Percentiles rank a stretch among this genome's conserved stretches.
Conservation (phyloP, 805 yeast species). For the Ogataea thermomethanolica region DNA sequence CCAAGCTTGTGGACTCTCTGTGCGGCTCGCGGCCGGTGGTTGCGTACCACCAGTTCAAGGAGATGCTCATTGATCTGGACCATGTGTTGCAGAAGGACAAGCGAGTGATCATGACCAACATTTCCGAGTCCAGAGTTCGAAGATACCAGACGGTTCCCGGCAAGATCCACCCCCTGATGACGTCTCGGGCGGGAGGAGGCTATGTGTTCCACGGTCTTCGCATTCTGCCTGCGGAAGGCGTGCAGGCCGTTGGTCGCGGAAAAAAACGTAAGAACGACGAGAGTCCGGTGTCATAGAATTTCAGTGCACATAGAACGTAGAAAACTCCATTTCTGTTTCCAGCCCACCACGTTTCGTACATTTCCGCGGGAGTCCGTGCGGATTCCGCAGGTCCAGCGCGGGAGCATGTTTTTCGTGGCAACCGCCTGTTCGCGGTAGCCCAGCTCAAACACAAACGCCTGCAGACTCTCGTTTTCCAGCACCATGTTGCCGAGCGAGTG, state of each 20-base stretch:
- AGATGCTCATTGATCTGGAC: conserved; percentile 69
- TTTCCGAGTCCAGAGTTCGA: conserved; percentile 77
- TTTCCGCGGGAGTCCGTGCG: conserved; percentile 49
- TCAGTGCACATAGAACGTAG: conserved; percentile 18
- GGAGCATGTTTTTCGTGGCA: conserved; percentile 9
- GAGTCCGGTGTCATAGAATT: conserved; percentile 6
- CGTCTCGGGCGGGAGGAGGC: conserved; percentile 91
- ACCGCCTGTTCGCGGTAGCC: conserved; percentile 60
- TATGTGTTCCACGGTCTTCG: conserved; percentile 73
- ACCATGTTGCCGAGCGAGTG: conserved; percentile 47
- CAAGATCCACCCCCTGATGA: conserved; percentile 92
- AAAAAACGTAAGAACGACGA: conserved; percentile 36
- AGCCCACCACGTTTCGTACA: conserved; percentile 63
- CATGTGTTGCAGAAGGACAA: conserved; percentile 63
- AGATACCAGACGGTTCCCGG: conserved; percentile 93
- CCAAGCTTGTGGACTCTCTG: conserved; percentile 56
- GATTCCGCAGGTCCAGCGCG: conserved; percentile 43
- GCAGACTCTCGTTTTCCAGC: conserved; percentile 32
- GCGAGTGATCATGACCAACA: conserved; percentile 75
- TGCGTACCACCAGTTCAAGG: conserved; percentile 78
- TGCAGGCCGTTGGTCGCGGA: conserved; percentile 69
- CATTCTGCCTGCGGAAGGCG: conserved; percentile 66
- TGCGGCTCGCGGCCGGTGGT: conserved; percentile 89
- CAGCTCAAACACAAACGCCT: conserved; percentile 72
- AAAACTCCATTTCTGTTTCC: conserved; percentile 32